phyloP scores from a whole-genome alignment of 768 basidiomycete species.

The Kwoniella newhampshirensis region DNA sequence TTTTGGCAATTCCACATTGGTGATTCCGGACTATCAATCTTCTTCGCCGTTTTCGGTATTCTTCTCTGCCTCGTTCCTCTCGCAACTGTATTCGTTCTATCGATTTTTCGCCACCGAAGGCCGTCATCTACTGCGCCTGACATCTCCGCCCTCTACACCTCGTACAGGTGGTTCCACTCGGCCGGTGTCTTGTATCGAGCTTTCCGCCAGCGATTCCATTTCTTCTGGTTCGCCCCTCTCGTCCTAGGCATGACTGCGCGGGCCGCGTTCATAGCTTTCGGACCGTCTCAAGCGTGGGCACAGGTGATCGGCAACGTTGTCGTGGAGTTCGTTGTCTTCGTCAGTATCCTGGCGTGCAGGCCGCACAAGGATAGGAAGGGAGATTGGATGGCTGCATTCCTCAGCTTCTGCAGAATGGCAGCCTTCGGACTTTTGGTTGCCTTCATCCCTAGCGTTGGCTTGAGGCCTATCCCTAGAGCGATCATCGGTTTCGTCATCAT shows the following conservation, averaged over 20 bases:
- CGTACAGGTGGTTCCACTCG: conserved; percentile 58
- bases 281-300: conserved; percentile 61
- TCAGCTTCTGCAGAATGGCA: conserved; percentile 68
- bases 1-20: conserved; percentile 86
- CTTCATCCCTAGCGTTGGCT: conserved; percentile 66
- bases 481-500: conserved; percentile 74
- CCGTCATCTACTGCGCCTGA: conserved; percentile 55
- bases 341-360: conserved; percentile 59
- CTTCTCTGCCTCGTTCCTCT: conserved; percentile 60
- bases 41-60: conserved; percentile 73
- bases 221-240: conserved; percentile 66
- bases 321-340: conserved; percentile 65
- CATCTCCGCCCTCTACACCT: conserved; percentile 60
- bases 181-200: conserved; percentile 57
- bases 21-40: conserved; percentile 81
- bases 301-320: conserved; percentile 70
- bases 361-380: conserved; percentile 70
- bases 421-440: conserved; percentile 72
- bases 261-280: conserved; percentile 66
- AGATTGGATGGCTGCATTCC: conserved; percentile 67
- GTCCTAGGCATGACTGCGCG: conserved; percentile 65
- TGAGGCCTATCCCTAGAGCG: conserved; percentile 75
- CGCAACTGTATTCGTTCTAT: conserved; percentile 58
- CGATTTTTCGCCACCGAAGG: conserved; percentile 59
- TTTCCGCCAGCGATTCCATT: conserved; percentile 64